phyloP scores from a whole-genome alignment of 345 rosid genomes.

The Isatis tinctoria region DNA sequence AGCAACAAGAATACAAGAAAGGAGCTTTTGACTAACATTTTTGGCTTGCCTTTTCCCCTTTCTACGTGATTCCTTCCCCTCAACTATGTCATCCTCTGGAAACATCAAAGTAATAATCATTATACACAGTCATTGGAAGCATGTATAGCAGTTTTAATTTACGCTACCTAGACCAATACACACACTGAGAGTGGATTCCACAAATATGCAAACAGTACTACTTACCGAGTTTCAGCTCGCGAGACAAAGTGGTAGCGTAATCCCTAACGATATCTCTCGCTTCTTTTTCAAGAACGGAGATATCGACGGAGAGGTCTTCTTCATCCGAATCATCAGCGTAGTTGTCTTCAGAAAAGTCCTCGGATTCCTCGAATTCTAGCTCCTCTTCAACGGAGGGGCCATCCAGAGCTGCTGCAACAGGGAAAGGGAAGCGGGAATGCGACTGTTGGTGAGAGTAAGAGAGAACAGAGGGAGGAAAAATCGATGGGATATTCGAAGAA shows the following conservation, averaged over 20 bases:
- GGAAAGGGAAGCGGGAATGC: slow-evolving; percentile 23
- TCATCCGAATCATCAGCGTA: slow-evolving; percentile 20
- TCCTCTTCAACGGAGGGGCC: slow-evolving; percentile 12
- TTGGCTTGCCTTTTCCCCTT: slow-evolving; percentile 47
- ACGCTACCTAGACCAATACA: neutral
- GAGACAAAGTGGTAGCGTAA: slow-evolving; percentile 56
- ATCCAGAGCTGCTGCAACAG: slow-evolving; percentile 15
- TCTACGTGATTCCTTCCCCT: slow-evolving; percentile 44
- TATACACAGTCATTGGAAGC: neutral
- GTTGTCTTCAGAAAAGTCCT: slow-evolving; percentile 20
- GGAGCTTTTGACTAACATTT: slow-evolving; percentile 36
- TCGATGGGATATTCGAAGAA: slow-evolving; percentile 11
- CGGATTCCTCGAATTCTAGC: slow-evolving; percentile 28
- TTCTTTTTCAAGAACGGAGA: slow-evolving; percentile 62
- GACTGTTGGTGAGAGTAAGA: slow-evolving; percentile 28
- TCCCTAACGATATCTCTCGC: slow-evolving; percentile 61
- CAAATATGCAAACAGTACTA: neutral
- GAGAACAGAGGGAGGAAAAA: slow-evolving; percentile 15
- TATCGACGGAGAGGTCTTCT: slow-evolving; percentile 41
- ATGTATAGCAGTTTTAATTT: neutral
- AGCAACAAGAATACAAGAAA: neutral
- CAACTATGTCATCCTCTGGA: slow-evolving; percentile 58
- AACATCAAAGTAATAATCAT: neutral
- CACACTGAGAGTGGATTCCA: neutral
- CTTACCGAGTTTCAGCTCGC: slow-evolving; percentile 58